Base-by-base conservation (phyloP, 2,329 filamentous ascomycete genomes). In the Sclerotinia glacialis region DNA sequence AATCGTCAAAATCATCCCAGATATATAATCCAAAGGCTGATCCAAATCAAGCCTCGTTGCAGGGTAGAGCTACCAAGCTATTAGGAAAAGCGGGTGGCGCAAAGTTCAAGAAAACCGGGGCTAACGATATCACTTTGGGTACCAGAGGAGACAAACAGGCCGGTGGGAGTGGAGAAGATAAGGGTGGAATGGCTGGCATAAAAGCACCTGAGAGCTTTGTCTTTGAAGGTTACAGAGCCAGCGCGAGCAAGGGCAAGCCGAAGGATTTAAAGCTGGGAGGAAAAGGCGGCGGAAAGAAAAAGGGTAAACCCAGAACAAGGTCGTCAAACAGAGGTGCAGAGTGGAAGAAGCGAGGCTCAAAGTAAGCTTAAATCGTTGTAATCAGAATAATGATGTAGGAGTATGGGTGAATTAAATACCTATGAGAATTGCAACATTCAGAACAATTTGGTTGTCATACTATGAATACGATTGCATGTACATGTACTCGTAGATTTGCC, bases 211-310 rank as follows among this genome's bases (percentile, higher is more conserved):
- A 93, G 77, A 81, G 83, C 21, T 85, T 93, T 69, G 85, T 93
- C n/a, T 93, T 94, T 73, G 92, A 96, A 77, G 92, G 92, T 0
- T 87, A 89, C 70, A 84, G 92, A 64, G 91, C 91, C 12, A 91
- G 85, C 65, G 80, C 83, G 42, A 89, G 83, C 67, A 86, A 89
- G 68, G 88, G 85, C 5, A 87, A 82, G 73, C 86, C 86, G 50
- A 89, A 80, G 77, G 86, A 86, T 72, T 76, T 86, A 69, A 88
- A 83, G 76, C 78, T 89, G 26, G 75, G 84, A 67, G 86, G 86
- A 74, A 80, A 83, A 46, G 85, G 85, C 70, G 85, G 85, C 72
- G 77, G 76, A 50, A 80, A 80, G 69, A 76, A 77, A 69, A 86
- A 83, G 74, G 79, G 75, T 28, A 80, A 79, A 73, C 79, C 78